Percentiles rank a stretch among this genome's conserved stretches.
Conservation (phyloP, 2,329 filamentous ascomycete species). For the Elsinoe perseae region DNA sequence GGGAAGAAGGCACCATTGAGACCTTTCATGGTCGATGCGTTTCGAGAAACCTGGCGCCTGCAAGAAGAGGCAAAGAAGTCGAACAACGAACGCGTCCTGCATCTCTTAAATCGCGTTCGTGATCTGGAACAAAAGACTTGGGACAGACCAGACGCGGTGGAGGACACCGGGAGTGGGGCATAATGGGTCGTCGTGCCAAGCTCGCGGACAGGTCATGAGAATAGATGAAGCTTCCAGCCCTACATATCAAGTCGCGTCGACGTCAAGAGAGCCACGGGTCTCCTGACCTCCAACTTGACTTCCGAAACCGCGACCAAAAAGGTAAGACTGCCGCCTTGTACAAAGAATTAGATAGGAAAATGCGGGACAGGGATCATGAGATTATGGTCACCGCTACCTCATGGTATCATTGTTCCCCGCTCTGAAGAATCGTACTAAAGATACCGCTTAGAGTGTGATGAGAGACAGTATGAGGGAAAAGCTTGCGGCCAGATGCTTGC, state of each 20-base stretch:
- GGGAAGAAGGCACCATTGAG: conserved; percentile 51
- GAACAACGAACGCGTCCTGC: conserved; percentile 47
- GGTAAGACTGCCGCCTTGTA: background rate
- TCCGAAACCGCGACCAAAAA: background rate
- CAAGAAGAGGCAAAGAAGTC: conserved; percentile 53
- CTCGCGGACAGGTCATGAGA: background rate
- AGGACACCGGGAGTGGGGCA: conserved; percentile 31
- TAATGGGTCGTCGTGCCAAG: background rate
- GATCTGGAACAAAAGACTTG: conserved; percentile 64
- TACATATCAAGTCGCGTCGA: conserved; percentile 3
- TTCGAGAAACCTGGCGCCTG: conserved; percentile 51
- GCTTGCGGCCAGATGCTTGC: background rate
- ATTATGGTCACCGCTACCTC: background rate
- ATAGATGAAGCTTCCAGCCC: background rate
- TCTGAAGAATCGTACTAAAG: background rate
- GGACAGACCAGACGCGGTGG: conserved; percentile 62
- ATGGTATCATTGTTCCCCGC: background rate
- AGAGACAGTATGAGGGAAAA: background rate
- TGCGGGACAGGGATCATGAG: background rate
- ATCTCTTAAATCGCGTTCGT: conserved; percentile 52
- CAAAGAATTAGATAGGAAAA: background rate
- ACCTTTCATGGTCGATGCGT: conserved; percentile 54
- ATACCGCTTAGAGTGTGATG: background rate
- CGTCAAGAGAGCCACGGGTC: background rate
- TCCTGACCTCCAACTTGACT: background rate